phyloP scores from a whole-genome alignment of 2,329 filamentous ascomycete genomes.

The Colletotrichum eleusines region DNA sequence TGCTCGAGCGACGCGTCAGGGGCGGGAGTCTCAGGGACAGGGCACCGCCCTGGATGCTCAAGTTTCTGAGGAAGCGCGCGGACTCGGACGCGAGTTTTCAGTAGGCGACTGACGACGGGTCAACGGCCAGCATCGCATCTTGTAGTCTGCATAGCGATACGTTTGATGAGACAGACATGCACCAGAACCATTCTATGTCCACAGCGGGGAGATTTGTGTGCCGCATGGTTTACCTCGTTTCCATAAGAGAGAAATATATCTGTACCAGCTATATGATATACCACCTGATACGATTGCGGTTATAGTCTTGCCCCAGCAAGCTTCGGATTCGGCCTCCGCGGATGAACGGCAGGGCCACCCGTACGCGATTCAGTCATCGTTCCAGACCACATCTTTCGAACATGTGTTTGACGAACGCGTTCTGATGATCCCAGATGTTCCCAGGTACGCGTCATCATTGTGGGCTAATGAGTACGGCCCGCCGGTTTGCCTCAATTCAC shows the following conservation, averaged over 20 bases:
- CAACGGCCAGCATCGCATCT: neutral
- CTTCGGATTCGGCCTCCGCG: neutral
- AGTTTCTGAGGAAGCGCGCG: slow-evolving; percentile 18
- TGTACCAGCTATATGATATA: neutral
- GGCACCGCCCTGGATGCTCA: slow-evolving; percentile 38
- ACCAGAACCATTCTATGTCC: neutral
- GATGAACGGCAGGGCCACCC: neutral
- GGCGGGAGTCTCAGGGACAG: slow-evolving; percentile 21
- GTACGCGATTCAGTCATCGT: neutral
- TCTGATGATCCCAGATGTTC: neutral
- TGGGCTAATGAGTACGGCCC: neutral
- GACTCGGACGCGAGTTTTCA: neutral
- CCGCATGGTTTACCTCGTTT: neutral
- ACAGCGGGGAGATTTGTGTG: neutral
- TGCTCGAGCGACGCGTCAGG: slow-evolving; percentile 25
- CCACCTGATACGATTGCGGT: too few relatives aligned
- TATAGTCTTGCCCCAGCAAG: neutral
- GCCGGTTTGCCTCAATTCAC: neutral
- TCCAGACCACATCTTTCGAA: neutral
- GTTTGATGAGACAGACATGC: neutral
- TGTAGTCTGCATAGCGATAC: neutral
- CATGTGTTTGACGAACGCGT: neutral
- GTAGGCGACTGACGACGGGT: neutral
- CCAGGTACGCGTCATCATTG: too few relatives aligned
- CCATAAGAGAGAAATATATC: too few relatives aligned